Percentiles rank a stretch among this genome's conserved stretches.
These are phyloP conservation scores for Metschnikowia aberdeeniae DNA, from an alignment of 805 yeast species.

Conservation along the genomic window DNA sequence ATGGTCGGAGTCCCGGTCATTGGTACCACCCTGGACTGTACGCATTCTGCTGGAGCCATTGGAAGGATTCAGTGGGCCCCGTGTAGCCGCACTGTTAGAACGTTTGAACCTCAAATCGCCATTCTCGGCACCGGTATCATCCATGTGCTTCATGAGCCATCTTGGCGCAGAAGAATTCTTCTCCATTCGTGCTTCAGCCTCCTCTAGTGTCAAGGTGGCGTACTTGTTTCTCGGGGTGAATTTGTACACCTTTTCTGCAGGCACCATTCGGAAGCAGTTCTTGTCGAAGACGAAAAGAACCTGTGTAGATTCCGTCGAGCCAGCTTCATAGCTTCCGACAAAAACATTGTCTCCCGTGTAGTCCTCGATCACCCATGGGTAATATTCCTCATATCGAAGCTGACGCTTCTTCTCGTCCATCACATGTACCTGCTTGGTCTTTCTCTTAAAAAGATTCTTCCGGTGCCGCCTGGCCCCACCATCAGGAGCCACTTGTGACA, in stretches of 20 bases:
- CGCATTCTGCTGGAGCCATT: slow-evolving; percentile 24
- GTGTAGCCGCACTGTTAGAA: slow-evolving; percentile 13
- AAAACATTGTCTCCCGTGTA: slow-evolving; percentile 90
- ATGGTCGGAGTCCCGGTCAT: slow-evolving; percentile 66
- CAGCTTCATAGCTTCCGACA: slow-evolving; percentile 96
- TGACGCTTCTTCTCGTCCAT: slow-evolving; percentile 80
- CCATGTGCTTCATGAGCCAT: slow-evolving; percentile 93
- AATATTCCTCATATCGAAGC: slow-evolving; percentile 90
- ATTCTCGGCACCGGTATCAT: slow-evolving; percentile 46
- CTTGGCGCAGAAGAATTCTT: slow-evolving; percentile 74
- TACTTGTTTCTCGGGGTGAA: slow-evolving; percentile 92
- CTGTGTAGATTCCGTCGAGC: slow-evolving; percentile 70
- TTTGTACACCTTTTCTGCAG: slow-evolving; percentile 89
- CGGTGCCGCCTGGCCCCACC: slow-evolving; percentile 74
- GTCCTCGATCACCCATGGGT: slow-evolving; percentile 98
- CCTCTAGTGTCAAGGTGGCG: slow-evolving; percentile 90
- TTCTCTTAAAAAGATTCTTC: slow-evolving; percentile 59
- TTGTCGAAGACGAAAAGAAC: slow-evolving; percentile 81
- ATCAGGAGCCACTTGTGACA: slow-evolving; percentile 84
- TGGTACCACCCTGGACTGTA: slow-evolving; percentile 44
- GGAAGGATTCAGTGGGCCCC: slow-evolving; percentile 1
- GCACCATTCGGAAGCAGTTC: slow-evolving; percentile 88
- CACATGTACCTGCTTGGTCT: slow-evolving; percentile 78
- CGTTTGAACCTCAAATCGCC: slow-evolving; percentile 45
- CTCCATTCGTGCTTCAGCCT: slow-evolving; percentile 93